A percentile compares a stretch with the other conserved stretches of the same genome.
These are phyloP conservation scores for Xerocomus cyaneibrunnescens DNA, from an alignment of 1,284 basidiomycete genomes.

Conservation along the genomic window DNA sequence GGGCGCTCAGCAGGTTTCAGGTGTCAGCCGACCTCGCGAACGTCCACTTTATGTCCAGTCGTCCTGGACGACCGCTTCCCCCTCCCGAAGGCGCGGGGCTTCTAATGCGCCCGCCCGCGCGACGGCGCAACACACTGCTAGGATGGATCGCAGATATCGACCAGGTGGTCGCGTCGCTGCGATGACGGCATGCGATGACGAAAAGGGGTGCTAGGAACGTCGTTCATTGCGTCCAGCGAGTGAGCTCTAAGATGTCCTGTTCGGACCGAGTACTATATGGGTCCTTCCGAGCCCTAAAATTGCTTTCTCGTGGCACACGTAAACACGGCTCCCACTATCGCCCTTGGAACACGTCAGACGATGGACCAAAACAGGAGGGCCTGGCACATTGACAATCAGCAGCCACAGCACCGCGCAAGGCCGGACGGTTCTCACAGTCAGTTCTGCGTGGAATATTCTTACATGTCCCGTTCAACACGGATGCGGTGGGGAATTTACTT, in stretches of 20 bases:
- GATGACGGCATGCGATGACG: slow-evolving; percentile 26
- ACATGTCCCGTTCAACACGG: slow-evolving; percentile 22
- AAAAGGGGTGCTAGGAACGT: slow-evolving; percentile 12
- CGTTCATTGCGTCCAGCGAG: slow-evolving; percentile 1
- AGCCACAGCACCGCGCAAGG: neutral
- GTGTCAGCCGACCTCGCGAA: neutral
- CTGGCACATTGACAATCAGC: slow-evolving; percentile 1
- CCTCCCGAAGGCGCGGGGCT: neutral
- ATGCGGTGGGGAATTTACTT: slow-evolving; percentile 12
- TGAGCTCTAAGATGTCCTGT: neutral
- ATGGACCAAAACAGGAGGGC: neutral
- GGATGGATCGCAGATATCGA: slow-evolving; percentile 15
- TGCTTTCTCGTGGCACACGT: neutral
- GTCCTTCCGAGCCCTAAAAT: neutral
- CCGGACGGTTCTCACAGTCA: slow-evolving; percentile 18
- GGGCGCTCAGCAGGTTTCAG: slow-evolving; percentile 11
- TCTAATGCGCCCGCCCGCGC: neutral
- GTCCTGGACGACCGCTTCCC: neutral
- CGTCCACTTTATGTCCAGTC: neutral
- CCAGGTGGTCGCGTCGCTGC: slow-evolving; percentile 4
- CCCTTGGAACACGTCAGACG: slow-evolving; percentile 5
- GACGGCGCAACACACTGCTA: neutral
- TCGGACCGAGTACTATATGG: slow-evolving; percentile 14
- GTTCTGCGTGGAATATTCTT: slow-evolving; percentile 18
- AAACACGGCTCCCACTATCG: neutral